phyloP scores from a whole-genome alignment of 2,329 filamentous ascomycete species.

The Xylariaceae sp. region DNA sequence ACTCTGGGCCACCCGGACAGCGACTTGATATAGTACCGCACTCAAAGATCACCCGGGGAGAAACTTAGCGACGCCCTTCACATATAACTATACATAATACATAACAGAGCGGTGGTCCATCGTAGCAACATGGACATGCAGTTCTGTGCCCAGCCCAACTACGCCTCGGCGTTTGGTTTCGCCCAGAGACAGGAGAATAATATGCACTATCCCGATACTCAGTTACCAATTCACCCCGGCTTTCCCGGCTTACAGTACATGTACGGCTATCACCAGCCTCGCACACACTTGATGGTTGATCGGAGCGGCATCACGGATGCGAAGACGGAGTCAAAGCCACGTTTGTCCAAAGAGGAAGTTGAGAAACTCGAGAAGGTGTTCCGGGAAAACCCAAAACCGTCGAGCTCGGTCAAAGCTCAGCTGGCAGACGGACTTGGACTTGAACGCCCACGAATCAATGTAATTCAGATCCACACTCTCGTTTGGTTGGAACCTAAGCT shows the following conservation, averaged over 20 bases:
- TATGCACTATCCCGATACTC: slow-evolving; percentile 22
- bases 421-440: slow-evolving; percentile 58
- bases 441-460: slow-evolving; percentile 61
- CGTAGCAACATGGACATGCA: slow-evolving; percentile 26
- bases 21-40: too few species aligned
- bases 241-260: slow-evolving; percentile 25
- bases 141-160: slow-evolving; percentile 21
- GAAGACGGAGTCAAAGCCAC: slow-evolving; percentile 42
- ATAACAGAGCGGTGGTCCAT: slow-evolving; percentile 4
- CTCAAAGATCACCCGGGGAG: too few species aligned
- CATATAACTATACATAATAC: too few species aligned
- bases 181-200: slow-evolving; percentile 17
- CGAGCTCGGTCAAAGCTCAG: slow-evolving; percentile 56
- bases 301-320: slow-evolving; percentile 21
- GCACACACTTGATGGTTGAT: slow-evolving; percentile 21
- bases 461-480: slow-evolving; percentile 30
- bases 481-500: slow-evolving; percentile 8
- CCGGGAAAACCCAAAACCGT: slow-evolving; percentile 60
- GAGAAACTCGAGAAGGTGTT: slow-evolving; percentile 64
- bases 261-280: slow-evolving; percentile 24
- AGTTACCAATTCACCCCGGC: slow-evolving; percentile 20
- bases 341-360: slow-evolving; percentile 69
- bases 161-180: slow-evolving; percentile 22
- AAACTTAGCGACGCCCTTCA: too few species aligned
- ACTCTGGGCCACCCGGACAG: too few species aligned